Percentiles rank a stretch among this genome's conserved stretches.
These are phyloP conservation scores for Huntiella omanensis DNA, from an alignment of 2,329 filamentous ascomycete genomes.

Conservation along the genomic window DNA sequence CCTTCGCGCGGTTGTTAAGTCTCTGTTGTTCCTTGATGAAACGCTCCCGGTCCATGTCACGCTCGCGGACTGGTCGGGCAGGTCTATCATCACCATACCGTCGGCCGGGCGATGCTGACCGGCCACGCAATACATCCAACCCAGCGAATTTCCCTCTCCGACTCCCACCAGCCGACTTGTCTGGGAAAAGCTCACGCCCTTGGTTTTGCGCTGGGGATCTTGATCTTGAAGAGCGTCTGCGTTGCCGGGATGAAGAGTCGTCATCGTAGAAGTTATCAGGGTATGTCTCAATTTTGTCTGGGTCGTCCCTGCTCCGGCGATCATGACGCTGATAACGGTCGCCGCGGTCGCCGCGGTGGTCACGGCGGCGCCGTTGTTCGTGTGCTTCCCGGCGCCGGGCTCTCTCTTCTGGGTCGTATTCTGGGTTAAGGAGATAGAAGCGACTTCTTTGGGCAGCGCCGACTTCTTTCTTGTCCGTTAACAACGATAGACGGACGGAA, in stretches of 20 bases:
- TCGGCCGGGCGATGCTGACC: conserved; percentile 31
- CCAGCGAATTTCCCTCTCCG: conserved; percentile 18
- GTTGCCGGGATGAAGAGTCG: conserved; percentile 20
- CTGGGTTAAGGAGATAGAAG: conserved; percentile 83
- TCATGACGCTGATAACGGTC: conserved; percentile 26
- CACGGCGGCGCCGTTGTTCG: conserved; percentile 46
- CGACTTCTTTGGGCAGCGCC: conserved; percentile 66
- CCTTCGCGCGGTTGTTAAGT: conserved; percentile 18
- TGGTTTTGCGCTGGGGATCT: conserved; percentile 19
- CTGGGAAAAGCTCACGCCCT: conserved; percentile 46
- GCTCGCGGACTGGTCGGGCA: conserved; percentile 11
- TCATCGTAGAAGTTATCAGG: conserved; percentile 68
- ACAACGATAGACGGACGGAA: conserved; percentile 53
- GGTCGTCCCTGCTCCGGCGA: conserved; percentile 17
- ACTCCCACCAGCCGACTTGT: conserved; percentile 17
- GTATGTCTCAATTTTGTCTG: conserved; percentile 37
- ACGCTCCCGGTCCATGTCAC: conserved; percentile 19
- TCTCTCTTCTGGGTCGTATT: conserved; percentile 65
- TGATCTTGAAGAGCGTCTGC: conserved; percentile 14
- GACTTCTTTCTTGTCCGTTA: conserved; percentile 58
- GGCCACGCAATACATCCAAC: not conserved
- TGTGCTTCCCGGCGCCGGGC: conserved; percentile 35
- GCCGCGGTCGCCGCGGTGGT: conserved; percentile 19
- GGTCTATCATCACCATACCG: conserved; percentile 17
- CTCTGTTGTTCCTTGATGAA: conserved; percentile 18